Evolutionary conservation across 805 yeast genomes (phyloP).

Genomic region (Jamesozyma spencerorum): DNA sequence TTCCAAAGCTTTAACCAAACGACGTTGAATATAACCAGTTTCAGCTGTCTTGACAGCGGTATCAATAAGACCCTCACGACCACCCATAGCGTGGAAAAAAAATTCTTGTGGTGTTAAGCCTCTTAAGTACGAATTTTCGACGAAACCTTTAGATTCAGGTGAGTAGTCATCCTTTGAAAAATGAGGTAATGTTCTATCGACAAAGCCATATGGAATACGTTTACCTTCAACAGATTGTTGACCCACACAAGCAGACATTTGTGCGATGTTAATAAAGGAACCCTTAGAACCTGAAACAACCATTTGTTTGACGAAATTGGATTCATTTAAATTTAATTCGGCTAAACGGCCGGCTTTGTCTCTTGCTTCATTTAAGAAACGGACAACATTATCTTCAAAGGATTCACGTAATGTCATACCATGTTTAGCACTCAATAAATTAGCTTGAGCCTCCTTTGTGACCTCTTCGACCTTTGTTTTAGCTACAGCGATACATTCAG

Average conservation of each 20-base stretch:
- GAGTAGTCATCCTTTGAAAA: conserved; percentile 97
- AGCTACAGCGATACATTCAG: conserved; percentile 87
- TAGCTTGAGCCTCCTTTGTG: conserved; percentile 84
- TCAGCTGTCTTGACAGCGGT: conserved; percentile 99
- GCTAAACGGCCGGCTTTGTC: conserved; percentile 99
- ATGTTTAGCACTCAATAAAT: conserved; percentile 85
- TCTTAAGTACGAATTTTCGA: conserved; percentile 91
- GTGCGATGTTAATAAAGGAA: conserved; percentile 96
- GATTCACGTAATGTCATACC: conserved; percentile 99
- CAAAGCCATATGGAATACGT: conserved; percentile 95
- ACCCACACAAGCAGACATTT: conserved; percentile 99
- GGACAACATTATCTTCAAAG: conserved; percentile 92
- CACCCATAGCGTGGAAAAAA: conserved; percentile 99
- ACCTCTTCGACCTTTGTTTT: conserved; percentile 91
- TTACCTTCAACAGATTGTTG: conserved; percentile 99
- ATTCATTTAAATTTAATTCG: conserved; percentile 87
- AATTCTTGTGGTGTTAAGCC: conserved; percentile 98
- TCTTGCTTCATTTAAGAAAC: conserved; percentile 94
- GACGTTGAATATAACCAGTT: conserved; percentile 97
- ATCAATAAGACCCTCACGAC: conserved; percentile 99
- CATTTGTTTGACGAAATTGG: conserved; percentile 97
- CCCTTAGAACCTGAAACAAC: conserved; percentile 99
- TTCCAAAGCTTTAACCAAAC: conserved; percentile 91
- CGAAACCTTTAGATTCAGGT: conserved; percentile 97
- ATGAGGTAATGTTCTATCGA: conserved; percentile 94